A percentile compares a stretch with the other conserved stretches of the same genome.
Evolutionary conservation across 2,329 filamentous ascomycete species (phyloP).

Genomic region (Aspergillus spinulosporus): DNA sequence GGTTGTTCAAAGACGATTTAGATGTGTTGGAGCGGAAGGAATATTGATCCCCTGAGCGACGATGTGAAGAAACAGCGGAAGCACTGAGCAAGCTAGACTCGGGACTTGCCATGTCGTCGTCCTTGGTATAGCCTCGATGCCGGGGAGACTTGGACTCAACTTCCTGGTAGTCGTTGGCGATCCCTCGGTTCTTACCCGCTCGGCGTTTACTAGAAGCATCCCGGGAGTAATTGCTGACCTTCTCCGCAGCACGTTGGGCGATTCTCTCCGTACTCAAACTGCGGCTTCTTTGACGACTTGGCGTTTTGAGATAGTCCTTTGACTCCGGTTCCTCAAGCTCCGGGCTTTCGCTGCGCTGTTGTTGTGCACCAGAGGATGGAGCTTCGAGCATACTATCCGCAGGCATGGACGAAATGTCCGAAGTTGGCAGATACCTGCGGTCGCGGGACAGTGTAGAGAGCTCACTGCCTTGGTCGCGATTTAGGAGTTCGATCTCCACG

Average conservation of each 20-base stretch:
- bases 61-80: slow-evolving; percentile 56
- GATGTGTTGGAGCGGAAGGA: slow-evolving; percentile 61
- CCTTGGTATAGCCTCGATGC: slow-evolving; percentile 51
- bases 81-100: slow-evolving; percentile 63
- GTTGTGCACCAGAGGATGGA: slow-evolving; percentile 47
- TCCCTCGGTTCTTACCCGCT: slow-evolving; percentile 46
- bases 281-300: slow-evolving; percentile 58
- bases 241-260: slow-evolving; percentile 68
- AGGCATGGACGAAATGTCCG: slow-evolving; percentile 83
- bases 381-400: slow-evolving; percentile 69
- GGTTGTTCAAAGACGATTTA: slow-evolving; percentile 84
- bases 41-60: slow-evolving; percentile 57
- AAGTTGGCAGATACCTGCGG: slow-evolving; percentile 67
- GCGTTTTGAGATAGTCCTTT: slow-evolving; percentile 58
- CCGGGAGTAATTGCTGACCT: slow-evolving; percentile 56
- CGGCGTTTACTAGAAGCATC: slow-evolving; percentile 47
- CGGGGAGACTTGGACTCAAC: slow-evolving; percentile 49
- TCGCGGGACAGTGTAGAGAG: slow-evolving; percentile 61
- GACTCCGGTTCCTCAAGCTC: slow-evolving; percentile 33
- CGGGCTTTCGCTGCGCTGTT: slow-evolving; percentile 53
- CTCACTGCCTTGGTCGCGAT: slow-evolving; percentile 65
- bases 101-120: slow-evolving; percentile 57
- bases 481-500: slow-evolving; percentile 85
- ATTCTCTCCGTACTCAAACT: slow-evolving; percentile 68
- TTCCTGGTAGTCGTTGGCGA: slow-evolving; percentile 48